phyloP scores from a whole-genome alignment of 2,329 filamentous ascomycete genomes.

The Aspergillus bombycis region DNA sequence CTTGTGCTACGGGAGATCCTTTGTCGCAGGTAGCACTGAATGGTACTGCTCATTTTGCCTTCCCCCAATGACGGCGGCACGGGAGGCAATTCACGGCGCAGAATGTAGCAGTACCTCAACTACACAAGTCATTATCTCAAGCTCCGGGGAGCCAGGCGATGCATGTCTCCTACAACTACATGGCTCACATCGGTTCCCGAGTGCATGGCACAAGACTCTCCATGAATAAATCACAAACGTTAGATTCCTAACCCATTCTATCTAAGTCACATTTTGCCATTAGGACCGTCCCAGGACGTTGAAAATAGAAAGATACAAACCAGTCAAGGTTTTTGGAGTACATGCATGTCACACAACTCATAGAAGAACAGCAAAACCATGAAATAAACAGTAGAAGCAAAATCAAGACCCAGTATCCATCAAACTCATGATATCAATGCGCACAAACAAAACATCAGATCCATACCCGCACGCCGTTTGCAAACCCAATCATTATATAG shows the following conservation, averaged over 20 bases:
- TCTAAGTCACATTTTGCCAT: conserved; percentile 10
- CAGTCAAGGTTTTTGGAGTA: not conserved
- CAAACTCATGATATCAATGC: conserved; percentile 37
- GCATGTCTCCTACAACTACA: not conserved
- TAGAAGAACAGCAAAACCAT: conserved; percentile 14
- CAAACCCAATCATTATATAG: conserved; percentile 4
- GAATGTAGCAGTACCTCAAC: not conserved
- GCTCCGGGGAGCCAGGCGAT: not conserved
- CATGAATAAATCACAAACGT: not conserved
- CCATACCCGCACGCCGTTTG: not conserved
- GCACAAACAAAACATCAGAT: conserved; percentile 5
- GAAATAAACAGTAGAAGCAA: conserved; percentile 1
- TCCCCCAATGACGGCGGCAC: not conserved
- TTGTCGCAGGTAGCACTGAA: not conserved
- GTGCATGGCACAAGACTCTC: not conserved
- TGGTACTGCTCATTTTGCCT: not conserved
- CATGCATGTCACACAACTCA: not conserved
- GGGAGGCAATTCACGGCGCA: not conserved
- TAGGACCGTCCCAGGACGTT: not conserved
- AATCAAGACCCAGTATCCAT: conserved; percentile 26
- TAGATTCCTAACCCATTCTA: conserved; percentile 7
- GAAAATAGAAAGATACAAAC: not conserved
- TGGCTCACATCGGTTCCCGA: not conserved
- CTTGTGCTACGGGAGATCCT: not conserved
- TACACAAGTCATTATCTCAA: not conserved